phyloP scores from a whole-genome alignment of 371 early-diverging fungal species.

The Mucor plumbeus region DNA sequence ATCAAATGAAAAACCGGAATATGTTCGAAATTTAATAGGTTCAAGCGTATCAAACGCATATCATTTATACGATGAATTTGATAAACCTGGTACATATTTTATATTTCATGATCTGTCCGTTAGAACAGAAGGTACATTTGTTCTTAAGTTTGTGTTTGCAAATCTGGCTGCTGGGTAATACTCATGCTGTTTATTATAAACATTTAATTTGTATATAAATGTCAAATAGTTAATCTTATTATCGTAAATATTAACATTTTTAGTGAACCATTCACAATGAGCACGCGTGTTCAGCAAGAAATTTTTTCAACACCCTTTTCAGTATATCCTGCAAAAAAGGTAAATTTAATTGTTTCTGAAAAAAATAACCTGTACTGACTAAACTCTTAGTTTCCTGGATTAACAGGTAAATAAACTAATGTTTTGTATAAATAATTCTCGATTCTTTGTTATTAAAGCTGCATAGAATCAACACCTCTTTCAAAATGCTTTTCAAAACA shows the following conservation, averaged over 20 bases:
- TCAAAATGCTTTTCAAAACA: constrained; percentile 71
- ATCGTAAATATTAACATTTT: constrained; percentile 13
- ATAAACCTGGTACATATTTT: constrained; percentile 58
- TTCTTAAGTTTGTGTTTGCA: constrained; percentile 46
- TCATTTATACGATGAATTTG: constrained; percentile 48
- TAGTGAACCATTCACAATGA: constrained; percentile 44
- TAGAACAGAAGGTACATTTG: constrained; percentile 47
- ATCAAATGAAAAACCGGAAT: constrained; percentile 26
- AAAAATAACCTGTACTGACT: background rate
- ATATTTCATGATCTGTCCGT: constrained; percentile 67
- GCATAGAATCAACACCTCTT: constrained; percentile 61
- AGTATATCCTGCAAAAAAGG: constrained; percentile 59
- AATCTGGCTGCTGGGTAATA: constrained; percentile 34
- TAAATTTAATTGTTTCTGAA: constrained; percentile 4
- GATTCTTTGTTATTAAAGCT: background rate
- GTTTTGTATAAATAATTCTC: background rate
- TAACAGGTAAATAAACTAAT: constrained; percentile 49
- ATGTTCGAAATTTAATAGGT: constrained; percentile 61
- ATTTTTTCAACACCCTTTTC: constrained; percentile 49
- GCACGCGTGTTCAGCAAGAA: constrained; percentile 36
- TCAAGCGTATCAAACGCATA: constrained; percentile 56
- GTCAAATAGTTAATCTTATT: background rate
- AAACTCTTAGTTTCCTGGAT: constrained; percentile 57
- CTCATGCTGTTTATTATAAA: background rate
- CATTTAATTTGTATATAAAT: background rate